Evolutionary conservation across 192 early-diverging fungal genomes (phyloP).

Genomic region (Coemansia sp.): DNA sequence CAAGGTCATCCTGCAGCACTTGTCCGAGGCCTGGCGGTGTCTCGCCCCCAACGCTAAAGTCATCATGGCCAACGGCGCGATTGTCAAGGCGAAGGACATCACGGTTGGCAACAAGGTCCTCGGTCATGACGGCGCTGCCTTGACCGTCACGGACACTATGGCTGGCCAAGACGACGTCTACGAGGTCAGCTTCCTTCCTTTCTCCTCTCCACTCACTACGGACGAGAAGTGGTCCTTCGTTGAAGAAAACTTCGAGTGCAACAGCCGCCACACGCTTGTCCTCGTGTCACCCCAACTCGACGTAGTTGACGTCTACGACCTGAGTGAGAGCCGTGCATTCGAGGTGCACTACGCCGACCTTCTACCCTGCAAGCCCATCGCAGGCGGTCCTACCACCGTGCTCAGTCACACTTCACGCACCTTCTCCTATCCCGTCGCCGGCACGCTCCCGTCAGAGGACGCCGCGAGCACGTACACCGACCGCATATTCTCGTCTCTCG

Average conservation of each 20-base stretch:
- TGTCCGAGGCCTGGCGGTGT: slow-evolving; percentile 93
- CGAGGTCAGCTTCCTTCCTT: slow-evolving; percentile 17
- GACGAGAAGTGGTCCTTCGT: background rate
- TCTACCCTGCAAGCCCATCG: slow-evolving; percentile 15
- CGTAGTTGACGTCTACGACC: slow-evolving; percentile 9
- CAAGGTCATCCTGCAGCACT: slow-evolving; percentile 93
- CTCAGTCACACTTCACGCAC: slow-evolving; percentile 7
- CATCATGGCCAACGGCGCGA: slow-evolving; percentile 28
- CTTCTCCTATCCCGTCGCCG: slow-evolving; percentile 12
- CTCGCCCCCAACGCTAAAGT: slow-evolving; percentile 39
- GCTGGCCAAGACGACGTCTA: slow-evolving; percentile 28
- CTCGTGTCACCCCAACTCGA: slow-evolving; percentile 20
- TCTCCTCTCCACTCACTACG: background rate
- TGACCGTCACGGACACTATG: slow-evolving; percentile 21
- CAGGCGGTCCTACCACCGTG: slow-evolving; percentile 8
- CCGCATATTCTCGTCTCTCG: background rate
- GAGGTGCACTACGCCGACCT: slow-evolving; percentile 33
- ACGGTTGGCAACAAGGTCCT: slow-evolving; percentile 20
- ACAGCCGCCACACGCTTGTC: slow-evolving; percentile 34
- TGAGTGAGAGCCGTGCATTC: background rate
- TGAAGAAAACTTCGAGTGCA: slow-evolving; percentile 30
- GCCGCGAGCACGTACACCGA: too few species aligned
- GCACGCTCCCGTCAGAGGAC: slow-evolving; percentile 14
- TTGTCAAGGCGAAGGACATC: slow-evolving; percentile 16
- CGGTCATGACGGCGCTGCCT: slow-evolving; percentile 20